A percentile compares a stretch with the other conserved stretches of the same genome.
These are phyloP conservation scores for Aspergillus sp. DNA, from an alignment of 2,329 filamentous ascomycete species.

Conservation along the genomic window DNA sequence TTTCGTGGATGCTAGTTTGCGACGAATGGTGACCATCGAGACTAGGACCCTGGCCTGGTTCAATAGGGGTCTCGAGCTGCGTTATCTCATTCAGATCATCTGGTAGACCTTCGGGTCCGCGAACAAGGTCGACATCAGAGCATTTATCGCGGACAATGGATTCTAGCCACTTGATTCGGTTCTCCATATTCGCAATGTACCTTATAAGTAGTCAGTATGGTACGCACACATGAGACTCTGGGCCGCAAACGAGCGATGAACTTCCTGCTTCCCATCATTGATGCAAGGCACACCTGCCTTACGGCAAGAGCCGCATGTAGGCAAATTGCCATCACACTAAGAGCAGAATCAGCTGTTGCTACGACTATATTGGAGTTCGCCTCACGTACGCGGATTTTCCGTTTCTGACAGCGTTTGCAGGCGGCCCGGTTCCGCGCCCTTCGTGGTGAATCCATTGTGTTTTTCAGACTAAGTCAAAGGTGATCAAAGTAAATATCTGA, in stretches of 20 bases:
- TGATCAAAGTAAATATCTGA: not conserved
- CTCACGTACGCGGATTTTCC: slow-evolving; percentile 53
- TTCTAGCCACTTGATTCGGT: slow-evolving; percentile 54
- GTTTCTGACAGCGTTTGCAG: slow-evolving; percentile 50
- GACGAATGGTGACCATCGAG: not conserved
- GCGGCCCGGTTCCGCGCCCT: slow-evolving; percentile 39
- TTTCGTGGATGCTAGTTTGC: not conserved
- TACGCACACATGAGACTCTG: not conserved
- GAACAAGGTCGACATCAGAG: slow-evolving; percentile 48
- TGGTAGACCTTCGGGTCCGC: slow-evolving; percentile 23
- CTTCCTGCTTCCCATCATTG: slow-evolving; percentile 52
- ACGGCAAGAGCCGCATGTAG: slow-evolving; percentile 50
- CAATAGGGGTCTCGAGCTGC: not conserved
- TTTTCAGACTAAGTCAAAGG: not conserved
- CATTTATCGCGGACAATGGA: slow-evolving; percentile 49
- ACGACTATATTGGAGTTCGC: not conserved
- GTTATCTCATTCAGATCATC: slow-evolving; percentile 1
- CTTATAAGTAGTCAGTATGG: slow-evolving; percentile 18
- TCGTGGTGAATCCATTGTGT: slow-evolving; percentile 31
- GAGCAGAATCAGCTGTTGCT: slow-evolving; percentile 1
- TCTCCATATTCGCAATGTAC: slow-evolving; percentile 46
- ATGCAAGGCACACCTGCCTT: slow-evolving; percentile 49
- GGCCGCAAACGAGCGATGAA: slow-evolving; percentile 47
- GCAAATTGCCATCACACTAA: slow-evolving; percentile 53
- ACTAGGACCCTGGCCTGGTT: not conserved